Conservation (phyloP, 2,329 filamentous ascomycete genomes). For the Apiospora kogelbergensis region DNA sequence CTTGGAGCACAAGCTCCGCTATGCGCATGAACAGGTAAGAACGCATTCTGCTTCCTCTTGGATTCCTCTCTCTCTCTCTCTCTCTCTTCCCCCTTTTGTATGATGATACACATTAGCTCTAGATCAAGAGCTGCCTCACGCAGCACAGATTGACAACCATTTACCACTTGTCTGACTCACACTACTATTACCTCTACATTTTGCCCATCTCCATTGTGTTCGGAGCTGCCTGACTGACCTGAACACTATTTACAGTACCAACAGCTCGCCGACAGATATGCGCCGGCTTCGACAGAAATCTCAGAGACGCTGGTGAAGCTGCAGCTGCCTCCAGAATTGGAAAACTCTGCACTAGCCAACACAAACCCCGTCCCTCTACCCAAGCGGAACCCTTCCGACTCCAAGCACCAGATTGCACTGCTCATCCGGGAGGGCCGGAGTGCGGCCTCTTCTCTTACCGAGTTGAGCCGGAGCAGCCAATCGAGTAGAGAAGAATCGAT, state of each 20-base stretch:
- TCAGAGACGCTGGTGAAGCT: slow-evolving; percentile 66
- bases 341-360: slow-evolving; percentile 47
- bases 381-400: slow-evolving; percentile 44
- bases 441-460: slow-evolving; percentile 50
- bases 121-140: slow-evolving; percentile 70
- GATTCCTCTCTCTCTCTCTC: slow-evolving; percentile 6
- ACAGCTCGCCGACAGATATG: slow-evolving; percentile 67
- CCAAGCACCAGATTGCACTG: slow-evolving; percentile 60
- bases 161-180: slow-evolving; percentile 30
- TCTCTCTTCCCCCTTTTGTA: slow-evolving; percentile 22
- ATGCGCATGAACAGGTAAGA: slow-evolving; percentile 66
- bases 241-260: slow-evolving; percentile 52
- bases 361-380: slow-evolving; percentile 55
- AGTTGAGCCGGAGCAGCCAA: slow-evolving; percentile 50
- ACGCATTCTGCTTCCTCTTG: slow-evolving; percentile 8
- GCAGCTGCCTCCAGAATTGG: slow-evolving; percentile 58
- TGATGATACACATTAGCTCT: slow-evolving; percentile 69
- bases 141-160: slow-evolving; percentile 59
- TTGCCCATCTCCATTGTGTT: background rate
- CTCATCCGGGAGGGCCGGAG: slow-evolving; percentile 64
- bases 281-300: slow-evolving; percentile 63
- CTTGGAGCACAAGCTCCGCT: slow-evolving; percentile 65
- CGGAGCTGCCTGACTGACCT: slow-evolving; percentile 16
- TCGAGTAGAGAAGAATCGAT: slow-evolving; percentile 47
- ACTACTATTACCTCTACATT: background rate